These are phyloP conservation scores for Ormosia semicastrata DNA, from an alignment of 306 rosid species.

Conservation along the genomic window DNA sequence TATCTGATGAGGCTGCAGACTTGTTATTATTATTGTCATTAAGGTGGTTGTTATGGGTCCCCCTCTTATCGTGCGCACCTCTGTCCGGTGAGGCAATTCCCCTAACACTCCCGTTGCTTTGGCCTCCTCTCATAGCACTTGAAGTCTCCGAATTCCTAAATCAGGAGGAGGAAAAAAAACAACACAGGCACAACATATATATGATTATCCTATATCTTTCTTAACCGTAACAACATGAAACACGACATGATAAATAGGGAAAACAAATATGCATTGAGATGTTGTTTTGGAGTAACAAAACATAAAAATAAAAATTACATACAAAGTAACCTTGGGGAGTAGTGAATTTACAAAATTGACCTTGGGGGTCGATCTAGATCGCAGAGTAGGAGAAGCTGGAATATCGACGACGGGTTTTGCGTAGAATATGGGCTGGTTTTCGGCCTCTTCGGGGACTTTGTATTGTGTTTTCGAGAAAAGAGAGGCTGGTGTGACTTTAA, in stretches of 20 bases:
- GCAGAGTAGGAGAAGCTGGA: slow-evolving; percentile 23
- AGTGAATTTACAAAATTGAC: slow-evolving; percentile 59
- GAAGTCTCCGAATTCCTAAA: slow-evolving; percentile 76
- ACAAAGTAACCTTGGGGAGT: slow-evolving; percentile 17
- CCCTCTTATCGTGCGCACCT: slow-evolving; percentile 91
- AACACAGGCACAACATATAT: not conserved
- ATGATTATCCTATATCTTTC: not conserved
- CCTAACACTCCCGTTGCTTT: slow-evolving; percentile 72
- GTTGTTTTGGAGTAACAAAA: not conserved
- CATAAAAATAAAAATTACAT: not conserved
- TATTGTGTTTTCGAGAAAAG: slow-evolving; percentile 24
- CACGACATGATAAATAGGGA: slow-evolving; percentile 2
- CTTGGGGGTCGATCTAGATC: slow-evolving; percentile 54
- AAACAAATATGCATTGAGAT: not conserved
- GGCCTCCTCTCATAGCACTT: slow-evolving; percentile 87
- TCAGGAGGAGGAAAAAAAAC: not conserved
- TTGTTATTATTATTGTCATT: slow-evolving; percentile 44
- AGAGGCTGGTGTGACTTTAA: slow-evolving; percentile 21
- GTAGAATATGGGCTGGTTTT: slow-evolving; percentile 44
- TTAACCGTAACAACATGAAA: slow-evolving; percentile 3
- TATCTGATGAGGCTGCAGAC: slow-evolving; percentile 80
- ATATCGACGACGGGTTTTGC: slow-evolving; percentile 39
- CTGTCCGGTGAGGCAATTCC: slow-evolving; percentile 85
- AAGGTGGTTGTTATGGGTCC: slow-evolving; percentile 34
- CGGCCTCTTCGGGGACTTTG: slow-evolving; percentile 31